Base-by-base conservation (phyloP, 257 asterid genomes). In the Lycium ferocissimum region DNA sequence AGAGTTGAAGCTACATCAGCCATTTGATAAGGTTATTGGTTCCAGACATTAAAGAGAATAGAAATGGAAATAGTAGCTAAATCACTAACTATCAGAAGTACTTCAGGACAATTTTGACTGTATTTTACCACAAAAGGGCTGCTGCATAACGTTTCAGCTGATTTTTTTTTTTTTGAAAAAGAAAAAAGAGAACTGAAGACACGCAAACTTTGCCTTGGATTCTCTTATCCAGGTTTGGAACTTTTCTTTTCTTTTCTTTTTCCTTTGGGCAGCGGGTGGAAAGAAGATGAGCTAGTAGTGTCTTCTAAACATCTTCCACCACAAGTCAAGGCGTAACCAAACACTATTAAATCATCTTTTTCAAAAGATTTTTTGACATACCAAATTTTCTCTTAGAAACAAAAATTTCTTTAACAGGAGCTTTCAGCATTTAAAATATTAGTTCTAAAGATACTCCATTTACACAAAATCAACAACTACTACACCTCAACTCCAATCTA, bases 21-120 rank as follows among this genome's bases (percentile, higher is more conserved):
- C 80, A 73, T n/a, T 45, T 45, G 59, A 73, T 9, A 72, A 43
- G 80, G 80, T n/a, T 72, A n/a, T 72, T 72, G 4, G 58, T 72
- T 66, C 80, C 58, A 45, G 58, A 72, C 18, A 45, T 72, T n/a
- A 47, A 53, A 49, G 58, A n/a, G 80, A 45, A 72, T 20, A 8
- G 80, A 45, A 45, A 72, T 72, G 58, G 5, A 10, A n/a, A 45
- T n/a, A 72, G 38, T 45, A 72, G 40, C 38, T 72, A 45, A 22
- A 72, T 72, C 58, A 20, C 58, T n/a, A 72, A 43, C 17, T 45
- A 45, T 33, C 9, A 45, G 58, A 45, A 3, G 40, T 45, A 73
- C 59, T 45, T 73, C 59, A 45, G 80, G 38, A 73, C 11, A 45
- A 45, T 45, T 26, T 26, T 26, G 33, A 22, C 17, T 45, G 9